A percentile compares a stretch with the other conserved stretches of the same genome.
phyloP scores from a whole-genome alignment of 2,329 filamentous ascomycete species.

The Penicillium sp. region DNA sequence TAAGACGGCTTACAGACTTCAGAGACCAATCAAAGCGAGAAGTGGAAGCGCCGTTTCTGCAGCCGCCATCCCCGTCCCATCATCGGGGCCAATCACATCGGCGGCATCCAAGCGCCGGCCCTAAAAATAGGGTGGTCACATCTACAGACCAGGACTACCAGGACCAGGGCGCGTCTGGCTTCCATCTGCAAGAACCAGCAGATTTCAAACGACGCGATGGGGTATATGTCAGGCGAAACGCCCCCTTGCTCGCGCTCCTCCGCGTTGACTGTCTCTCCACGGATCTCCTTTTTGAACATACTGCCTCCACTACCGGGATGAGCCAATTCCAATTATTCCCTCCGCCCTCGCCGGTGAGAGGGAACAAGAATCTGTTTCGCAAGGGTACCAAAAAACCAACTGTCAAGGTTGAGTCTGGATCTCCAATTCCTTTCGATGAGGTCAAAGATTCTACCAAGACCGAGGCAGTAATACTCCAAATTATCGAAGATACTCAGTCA shows the following conservation, averaged over 20 bases:
- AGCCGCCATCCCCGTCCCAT: constrained; percentile 16
- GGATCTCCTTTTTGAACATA: background rate
- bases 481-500: constrained; percentile 37
- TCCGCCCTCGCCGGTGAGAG: constrained; percentile 30
- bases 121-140: constrained; percentile 25
- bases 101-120: constrained; percentile 30
- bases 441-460: constrained; percentile 28
- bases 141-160: constrained; percentile 2
- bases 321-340: constrained; percentile 45
- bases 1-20: background rate
- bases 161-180: background rate
- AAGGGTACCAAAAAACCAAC: constrained; percentile 26
- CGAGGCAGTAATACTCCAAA: constrained; percentile 39
- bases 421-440: constrained; percentile 32
- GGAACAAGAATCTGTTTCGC: constrained; percentile 36
- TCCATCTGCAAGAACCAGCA: constrained; percentile 1
- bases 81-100: constrained; percentile 22
- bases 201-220: constrained; percentile 5
- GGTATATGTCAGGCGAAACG: constrained; percentile 23
- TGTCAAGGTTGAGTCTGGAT: constrained; percentile 20
- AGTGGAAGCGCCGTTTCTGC: constrained; percentile 22
- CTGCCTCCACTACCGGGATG: constrained; percentile 20
- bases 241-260: constrained; percentile 15
- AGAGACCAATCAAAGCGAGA: constrained; percentile 13
- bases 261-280: background rate